Evolutionary conservation across 1,284 basidiomycete genomes (phyloP).

Genomic region (Fomitopsis betulina): DNA sequence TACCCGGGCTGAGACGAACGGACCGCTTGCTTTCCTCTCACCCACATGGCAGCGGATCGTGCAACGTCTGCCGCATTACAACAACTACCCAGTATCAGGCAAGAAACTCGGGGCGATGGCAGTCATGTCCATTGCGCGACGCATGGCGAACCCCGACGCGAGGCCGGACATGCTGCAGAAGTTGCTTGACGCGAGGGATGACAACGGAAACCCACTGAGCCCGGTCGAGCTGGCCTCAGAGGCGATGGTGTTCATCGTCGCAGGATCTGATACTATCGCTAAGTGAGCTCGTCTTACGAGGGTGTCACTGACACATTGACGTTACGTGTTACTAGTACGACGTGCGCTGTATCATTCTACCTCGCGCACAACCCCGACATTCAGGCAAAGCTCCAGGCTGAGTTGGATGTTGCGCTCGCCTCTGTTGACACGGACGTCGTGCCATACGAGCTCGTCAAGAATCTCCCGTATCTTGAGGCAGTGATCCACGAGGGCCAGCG

Average conservation of each 20-base stretch:
- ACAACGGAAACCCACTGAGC: slow-evolving; percentile 49
- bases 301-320: not conserved
- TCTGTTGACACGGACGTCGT: slow-evolving; percentile 13
- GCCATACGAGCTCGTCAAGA: slow-evolving; percentile 15
- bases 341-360: slow-evolving; percentile 16
- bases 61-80: not conserved
- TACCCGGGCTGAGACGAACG: slow-evolving; percentile 4
- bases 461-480: slow-evolving; percentile 22
- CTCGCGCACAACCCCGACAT: slow-evolving; percentile 9
- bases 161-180: slow-evolving; percentile 11
- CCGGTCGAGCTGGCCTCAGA: slow-evolving; percentile 78
- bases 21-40: slow-evolving; percentile 8
- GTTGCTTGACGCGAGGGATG: slow-evolving; percentile 11
- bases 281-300: slow-evolving; percentile 4
- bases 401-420: slow-evolving; percentile 16
- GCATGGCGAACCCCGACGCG: not conserved
- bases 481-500: slow-evolving; percentile 24
- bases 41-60: not conserved
- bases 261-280: slow-evolving; percentile 42
- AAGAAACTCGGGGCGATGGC: not conserved
- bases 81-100: not conserved
- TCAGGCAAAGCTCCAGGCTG: slow-evolving; percentile 16
- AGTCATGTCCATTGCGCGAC: slow-evolving; percentile 8
- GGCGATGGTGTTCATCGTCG: slow-evolving; percentile 75
- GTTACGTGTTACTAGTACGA: not conserved